These are phyloP conservation scores for Irpex sp. DNA, from an alignment of 1,284 basidiomycete species.

Conservation along the genomic window DNA sequence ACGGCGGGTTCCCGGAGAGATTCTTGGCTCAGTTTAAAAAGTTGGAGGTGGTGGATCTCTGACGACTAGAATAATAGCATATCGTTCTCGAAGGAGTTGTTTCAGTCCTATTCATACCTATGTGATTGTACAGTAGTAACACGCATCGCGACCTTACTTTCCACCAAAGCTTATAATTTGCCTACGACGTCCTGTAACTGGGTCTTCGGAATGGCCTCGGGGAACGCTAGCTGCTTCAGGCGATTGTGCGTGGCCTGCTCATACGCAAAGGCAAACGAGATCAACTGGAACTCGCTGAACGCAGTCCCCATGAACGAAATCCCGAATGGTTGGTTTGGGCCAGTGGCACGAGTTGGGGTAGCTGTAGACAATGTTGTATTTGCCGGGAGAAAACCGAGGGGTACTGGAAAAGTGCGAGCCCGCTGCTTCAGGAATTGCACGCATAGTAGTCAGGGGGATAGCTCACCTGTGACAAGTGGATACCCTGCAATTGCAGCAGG, in stretches of 20 bases:
- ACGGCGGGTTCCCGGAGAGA: constrained; percentile 36
- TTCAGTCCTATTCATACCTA: too few species aligned
- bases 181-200: constrained; percentile 42
- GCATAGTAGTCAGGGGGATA: not conserved
- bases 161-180: constrained; percentile 1
- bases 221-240: constrained; percentile 37
- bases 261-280: constrained; percentile 48
- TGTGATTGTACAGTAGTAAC: too few species aligned
- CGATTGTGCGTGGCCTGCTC: constrained; percentile 51
- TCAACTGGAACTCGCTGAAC: constrained; percentile 45
- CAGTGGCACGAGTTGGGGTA: constrained; percentile 29
- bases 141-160: too few species aligned
- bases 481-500: constrained; percentile 40
- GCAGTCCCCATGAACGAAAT: constrained; percentile 48
- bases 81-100: too few species aligned
- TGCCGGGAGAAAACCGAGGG: constrained; percentile 43
- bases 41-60: constrained; percentile 21
- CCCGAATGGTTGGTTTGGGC: constrained; percentile 46
- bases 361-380: constrained; percentile 28
- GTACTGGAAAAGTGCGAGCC: constrained; percentile 29
- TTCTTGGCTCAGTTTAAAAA: constrained; percentile 30
- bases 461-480: constrained; percentile 35
- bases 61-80: not conserved
- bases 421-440: not conserved
- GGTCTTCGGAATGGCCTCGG: constrained; percentile 44